Evolutionary conservation across 148 eudicot species (phyloP).

Genomic region (Rhododendron kiyosumense): DNA sequence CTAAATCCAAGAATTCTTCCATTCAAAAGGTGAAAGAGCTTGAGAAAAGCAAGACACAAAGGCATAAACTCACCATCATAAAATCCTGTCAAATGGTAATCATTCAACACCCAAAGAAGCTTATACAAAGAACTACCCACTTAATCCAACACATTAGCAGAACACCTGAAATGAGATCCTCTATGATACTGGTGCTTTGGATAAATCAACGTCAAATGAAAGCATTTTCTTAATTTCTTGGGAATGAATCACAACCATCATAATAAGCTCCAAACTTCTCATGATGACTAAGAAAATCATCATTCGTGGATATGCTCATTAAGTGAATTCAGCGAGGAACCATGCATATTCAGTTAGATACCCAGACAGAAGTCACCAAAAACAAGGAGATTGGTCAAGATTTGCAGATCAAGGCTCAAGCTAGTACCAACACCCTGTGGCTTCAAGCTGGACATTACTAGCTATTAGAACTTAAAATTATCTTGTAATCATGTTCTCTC

Average conservation of each 20-base stretch:
- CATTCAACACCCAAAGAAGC: background rate
- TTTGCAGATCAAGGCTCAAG: background rate
- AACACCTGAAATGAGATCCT: slow-evolving; percentile 3
- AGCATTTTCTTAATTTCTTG: background rate
- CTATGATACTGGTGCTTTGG: background rate
- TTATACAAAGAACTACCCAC: background rate
- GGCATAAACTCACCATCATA: background rate
- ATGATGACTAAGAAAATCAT: background rate
- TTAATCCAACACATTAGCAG: background rate
- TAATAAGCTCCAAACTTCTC: slow-evolving; percentile 2
- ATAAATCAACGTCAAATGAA: background rate
- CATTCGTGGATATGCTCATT: background rate
- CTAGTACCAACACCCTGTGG: background rate
- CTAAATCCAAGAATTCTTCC: slow-evolving; percentile 32
- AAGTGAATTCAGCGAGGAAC: background rate
- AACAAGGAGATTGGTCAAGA: background rate
- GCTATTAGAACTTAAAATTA: background rate
- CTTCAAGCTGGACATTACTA: background rate
- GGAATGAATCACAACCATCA: background rate
- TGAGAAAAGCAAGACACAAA: background rate
- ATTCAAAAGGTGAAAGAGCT: background rate
- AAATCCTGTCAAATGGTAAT: background rate
- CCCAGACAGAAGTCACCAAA: background rate
- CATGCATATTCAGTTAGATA: background rate
- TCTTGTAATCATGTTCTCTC: background rate